These are phyloP conservation scores for Avena atlantica DNA, from an alignment of 176 grass and related monocot species.

Conservation along the genomic window DNA sequence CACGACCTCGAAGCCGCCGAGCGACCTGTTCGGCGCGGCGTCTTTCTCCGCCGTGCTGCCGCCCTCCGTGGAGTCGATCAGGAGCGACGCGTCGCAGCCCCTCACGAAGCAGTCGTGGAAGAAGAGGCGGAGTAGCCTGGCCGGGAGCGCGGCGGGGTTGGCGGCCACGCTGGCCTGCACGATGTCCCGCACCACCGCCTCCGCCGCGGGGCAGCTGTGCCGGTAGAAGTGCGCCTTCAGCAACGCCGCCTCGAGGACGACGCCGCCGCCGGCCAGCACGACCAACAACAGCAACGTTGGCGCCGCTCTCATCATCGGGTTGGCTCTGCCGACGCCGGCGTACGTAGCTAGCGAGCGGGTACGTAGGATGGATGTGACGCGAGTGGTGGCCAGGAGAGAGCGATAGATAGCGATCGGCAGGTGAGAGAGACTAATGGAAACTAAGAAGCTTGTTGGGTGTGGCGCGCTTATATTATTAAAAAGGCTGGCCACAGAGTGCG, in stretches of 20 bases:
- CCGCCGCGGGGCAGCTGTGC: slow-evolving; percentile 51
- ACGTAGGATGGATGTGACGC: neutral
- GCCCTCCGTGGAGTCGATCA: slow-evolving; percentile 56
- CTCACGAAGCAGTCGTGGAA: slow-evolving; percentile 85
- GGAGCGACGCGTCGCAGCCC: slow-evolving; percentile 89
- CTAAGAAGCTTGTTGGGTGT: neutral
- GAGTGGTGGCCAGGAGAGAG: neutral
- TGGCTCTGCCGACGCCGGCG: neutral
- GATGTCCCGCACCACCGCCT: slow-evolving; percentile 63
- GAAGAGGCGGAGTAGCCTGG: slow-evolving; percentile 70
- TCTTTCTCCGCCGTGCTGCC: slow-evolving; percentile 74
- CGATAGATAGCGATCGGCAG: slow-evolving; percentile 13
- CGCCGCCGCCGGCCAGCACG: neutral
- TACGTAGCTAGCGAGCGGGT: neutral
- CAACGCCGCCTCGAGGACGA: neutral
- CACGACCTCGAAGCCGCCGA: slow-evolving; percentile 75
- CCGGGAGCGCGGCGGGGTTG: slow-evolving; percentile 48
- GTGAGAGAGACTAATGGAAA: neutral
- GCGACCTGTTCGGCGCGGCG: slow-evolving; percentile 57
- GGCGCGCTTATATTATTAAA: slow-evolving; percentile 20
- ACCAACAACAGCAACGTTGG: neutral
- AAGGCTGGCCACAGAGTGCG: slow-evolving; percentile 7
- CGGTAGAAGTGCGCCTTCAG: slow-evolving; percentile 65
- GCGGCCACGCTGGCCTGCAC: slow-evolving; percentile 42
- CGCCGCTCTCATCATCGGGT: neutral